These are phyloP conservation scores for Apiotrichum domesticum DNA, from an alignment of 1,284 basidiomycete genomes.

Conservation along the genomic window DNA sequence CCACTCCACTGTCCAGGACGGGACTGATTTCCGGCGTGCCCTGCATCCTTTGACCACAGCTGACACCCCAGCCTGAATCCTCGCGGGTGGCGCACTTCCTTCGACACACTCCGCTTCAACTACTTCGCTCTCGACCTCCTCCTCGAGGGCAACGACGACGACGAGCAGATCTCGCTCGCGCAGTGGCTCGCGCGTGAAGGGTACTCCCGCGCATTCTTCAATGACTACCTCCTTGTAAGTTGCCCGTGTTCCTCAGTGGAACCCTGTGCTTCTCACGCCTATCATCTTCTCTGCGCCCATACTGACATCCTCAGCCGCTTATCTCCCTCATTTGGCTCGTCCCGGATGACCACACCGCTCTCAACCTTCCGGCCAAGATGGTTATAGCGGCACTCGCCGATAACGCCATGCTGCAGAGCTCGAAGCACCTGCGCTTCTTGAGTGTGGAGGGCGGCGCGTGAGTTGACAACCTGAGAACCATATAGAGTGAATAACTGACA, in stretches of 20 bases:
- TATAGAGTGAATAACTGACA: background rate
- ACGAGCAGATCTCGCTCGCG: constrained; percentile 57
- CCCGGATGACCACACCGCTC: constrained; percentile 11
- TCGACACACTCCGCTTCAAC: constrained; percentile 74
- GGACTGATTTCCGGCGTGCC: too few species aligned
- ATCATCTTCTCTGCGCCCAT: too few species aligned
- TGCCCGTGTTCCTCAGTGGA: too few species aligned
- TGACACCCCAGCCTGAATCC: constrained; percentile 51
- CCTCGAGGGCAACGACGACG: constrained; percentile 17
- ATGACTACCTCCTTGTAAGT: constrained; percentile 72
- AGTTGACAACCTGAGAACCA: background rate
- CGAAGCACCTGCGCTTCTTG: constrained; percentile 62
- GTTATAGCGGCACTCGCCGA: constrained; percentile 4
- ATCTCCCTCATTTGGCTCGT: constrained; percentile 9
- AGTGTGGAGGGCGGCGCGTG: constrained; percentile 66
- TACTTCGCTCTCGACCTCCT: constrained; percentile 53
- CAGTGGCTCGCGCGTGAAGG: constrained; percentile 62
- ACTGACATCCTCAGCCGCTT: constrained; percentile 3
- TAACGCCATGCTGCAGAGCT: background rate
- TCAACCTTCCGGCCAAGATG: constrained; percentile 8
- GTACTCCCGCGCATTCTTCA: constrained; percentile 63
- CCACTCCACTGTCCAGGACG: too few species aligned
- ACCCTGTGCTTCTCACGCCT: too few species aligned
- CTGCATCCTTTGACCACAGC: too few species aligned
- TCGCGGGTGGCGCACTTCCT: constrained; percentile 66